phyloP scores from a whole-genome alignment of 495 filamentous ascomycete genomes.

The Neurospora sp. region DNA sequence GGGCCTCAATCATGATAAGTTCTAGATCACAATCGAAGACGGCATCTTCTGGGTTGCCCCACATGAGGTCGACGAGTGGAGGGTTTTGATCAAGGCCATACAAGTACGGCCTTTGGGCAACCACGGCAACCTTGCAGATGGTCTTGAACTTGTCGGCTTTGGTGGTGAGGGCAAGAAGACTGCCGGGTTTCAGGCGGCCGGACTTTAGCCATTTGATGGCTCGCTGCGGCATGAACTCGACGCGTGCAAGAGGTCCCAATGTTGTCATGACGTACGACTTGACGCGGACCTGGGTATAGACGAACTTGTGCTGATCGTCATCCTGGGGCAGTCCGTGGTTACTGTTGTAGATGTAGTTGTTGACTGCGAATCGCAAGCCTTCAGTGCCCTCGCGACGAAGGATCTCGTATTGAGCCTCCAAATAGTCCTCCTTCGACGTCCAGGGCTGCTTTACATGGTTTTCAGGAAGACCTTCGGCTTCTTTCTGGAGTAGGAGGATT shows the following conservation, averaged over 20 bases:
- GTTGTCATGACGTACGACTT: slow-evolving; percentile 49
- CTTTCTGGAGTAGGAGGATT: slow-evolving; percentile 26
- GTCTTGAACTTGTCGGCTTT: slow-evolving; percentile 51
- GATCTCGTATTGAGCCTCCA: slow-evolving; percentile 54
- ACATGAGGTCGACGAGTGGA: slow-evolving; percentile 67
- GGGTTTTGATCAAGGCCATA: slow-evolving; percentile 51
- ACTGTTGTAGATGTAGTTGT: slow-evolving; percentile 4
- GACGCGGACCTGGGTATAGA: slow-evolving; percentile 73
- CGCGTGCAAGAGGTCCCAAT: slow-evolving; percentile 52
- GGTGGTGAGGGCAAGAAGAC: slow-evolving; percentile 60
- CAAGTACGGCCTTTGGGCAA: slow-evolving; percentile 57
- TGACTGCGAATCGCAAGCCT: slow-evolving; percentile 49
- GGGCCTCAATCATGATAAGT: slow-evolving; percentile 70
- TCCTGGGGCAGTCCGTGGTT: background rate
- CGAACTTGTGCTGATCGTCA: slow-evolving; percentile 46
- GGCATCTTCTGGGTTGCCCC: slow-evolving; percentile 47
- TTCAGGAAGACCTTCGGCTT: slow-evolving; percentile 22
- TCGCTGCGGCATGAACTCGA: slow-evolving; percentile 61
- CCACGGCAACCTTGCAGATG: slow-evolving; percentile 58
- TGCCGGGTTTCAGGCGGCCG: slow-evolving; percentile 58
- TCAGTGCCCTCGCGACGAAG: slow-evolving; percentile 54
- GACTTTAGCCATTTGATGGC: slow-evolving; percentile 70
- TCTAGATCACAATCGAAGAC: slow-evolving; percentile 58
- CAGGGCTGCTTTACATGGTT: slow-evolving; percentile 29
- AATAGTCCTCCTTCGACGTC: slow-evolving; percentile 40